Percentiles rank a stretch among this genome's conserved stretches.
These are phyloP conservation scores for Macadamia integrifolia DNA, from an alignment of 164 flowering plant genomes.

Conservation along the genomic window DNA sequence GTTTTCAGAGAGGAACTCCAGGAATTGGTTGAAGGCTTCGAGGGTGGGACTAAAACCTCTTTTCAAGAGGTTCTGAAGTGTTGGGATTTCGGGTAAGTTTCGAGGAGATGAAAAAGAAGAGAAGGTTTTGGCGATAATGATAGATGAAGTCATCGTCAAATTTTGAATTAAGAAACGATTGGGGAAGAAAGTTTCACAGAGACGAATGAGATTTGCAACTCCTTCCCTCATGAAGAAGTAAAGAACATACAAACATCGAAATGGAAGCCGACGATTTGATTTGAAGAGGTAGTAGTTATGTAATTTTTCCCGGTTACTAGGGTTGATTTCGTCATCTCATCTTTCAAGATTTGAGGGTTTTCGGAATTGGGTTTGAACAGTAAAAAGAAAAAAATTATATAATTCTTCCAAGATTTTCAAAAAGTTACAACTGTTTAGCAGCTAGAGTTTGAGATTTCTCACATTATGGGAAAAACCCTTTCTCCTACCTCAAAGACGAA, in stretches of 20 bases:
- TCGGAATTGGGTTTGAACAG: too few relatives aligned
- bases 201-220: neutral
- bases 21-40: conserved; percentile 34
- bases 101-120: conserved; percentile 14
- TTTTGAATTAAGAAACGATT: conserved; percentile 2
- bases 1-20: conserved; percentile 34
- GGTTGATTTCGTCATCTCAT: too few relatives aligned
- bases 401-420: too few relatives aligned
- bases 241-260: neutral
- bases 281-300: too few relatives aligned
- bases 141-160: neutral
- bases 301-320: too few relatives aligned
- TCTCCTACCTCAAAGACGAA: too few relatives aligned
- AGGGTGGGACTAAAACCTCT: conserved; percentile 53
- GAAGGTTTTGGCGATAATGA: conserved; percentile 10
- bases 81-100: conserved; percentile 15
- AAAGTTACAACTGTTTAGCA: too few relatives aligned
- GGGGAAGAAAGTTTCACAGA: neutral
- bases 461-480: too few relatives aligned
- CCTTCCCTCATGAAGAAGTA: neutral
- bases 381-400: too few relatives aligned
- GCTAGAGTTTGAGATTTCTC: too few relatives aligned
- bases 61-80: conserved; percentile 50
- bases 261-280: too few relatives aligned
- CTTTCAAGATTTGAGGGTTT: too few relatives aligned